A percentile compares a stretch with the other conserved stretches of the same genome.
Evolutionary conservation across 768 basidiomycete genomes (phyloP).

Genomic region (Leccinellum albellum): DNA sequence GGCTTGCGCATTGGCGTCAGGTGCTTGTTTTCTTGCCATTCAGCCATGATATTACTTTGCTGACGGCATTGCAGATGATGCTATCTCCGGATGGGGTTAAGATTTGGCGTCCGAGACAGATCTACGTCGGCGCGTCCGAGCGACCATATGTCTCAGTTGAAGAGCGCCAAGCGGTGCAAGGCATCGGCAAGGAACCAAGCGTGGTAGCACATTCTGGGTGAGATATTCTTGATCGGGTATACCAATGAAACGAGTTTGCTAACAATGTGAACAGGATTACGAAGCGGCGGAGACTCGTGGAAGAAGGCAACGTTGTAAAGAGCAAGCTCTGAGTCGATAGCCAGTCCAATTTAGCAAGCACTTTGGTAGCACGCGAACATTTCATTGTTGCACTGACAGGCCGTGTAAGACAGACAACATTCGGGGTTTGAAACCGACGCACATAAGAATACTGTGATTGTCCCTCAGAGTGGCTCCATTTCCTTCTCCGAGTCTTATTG

Average conservation of each 20-base stretch:
- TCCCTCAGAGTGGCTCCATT: background rate
- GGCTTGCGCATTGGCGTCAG: constrained; percentile 92
- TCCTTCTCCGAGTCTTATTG: background rate
- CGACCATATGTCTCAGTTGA: constrained; percentile 72
- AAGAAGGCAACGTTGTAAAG: constrained; percentile 21
- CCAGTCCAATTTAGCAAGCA: background rate
- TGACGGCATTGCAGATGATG: constrained; percentile 68
- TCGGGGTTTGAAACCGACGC: constrained; percentile 21
- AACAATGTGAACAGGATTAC: constrained; percentile 23
- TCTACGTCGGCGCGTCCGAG: constrained; percentile 73
- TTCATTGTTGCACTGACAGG: background rate
- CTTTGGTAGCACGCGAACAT: background rate
- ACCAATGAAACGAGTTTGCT: background rate
- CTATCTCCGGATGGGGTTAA: constrained; percentile 84
- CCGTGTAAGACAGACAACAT: constrained; percentile 5
- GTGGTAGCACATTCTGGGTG: constrained; percentile 72
- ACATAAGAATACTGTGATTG: constrained; percentile 7
- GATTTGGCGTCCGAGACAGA: constrained; percentile 88
- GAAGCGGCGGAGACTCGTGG: constrained; percentile 30
- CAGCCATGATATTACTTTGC: background rate
- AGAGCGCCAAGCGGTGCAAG: constrained; percentile 52
- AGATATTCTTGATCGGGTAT: constrained; percentile 26
- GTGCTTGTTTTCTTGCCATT: constrained; percentile 31
- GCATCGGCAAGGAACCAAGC: constrained; percentile 56
- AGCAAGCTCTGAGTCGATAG: constrained; percentile 25